Percentiles rank a stretch among this genome's conserved stretches.
Evolutionary conservation across 2,329 filamentous ascomycete species (phyloP).

Genomic region (Elsinoe ampelina): DNA sequence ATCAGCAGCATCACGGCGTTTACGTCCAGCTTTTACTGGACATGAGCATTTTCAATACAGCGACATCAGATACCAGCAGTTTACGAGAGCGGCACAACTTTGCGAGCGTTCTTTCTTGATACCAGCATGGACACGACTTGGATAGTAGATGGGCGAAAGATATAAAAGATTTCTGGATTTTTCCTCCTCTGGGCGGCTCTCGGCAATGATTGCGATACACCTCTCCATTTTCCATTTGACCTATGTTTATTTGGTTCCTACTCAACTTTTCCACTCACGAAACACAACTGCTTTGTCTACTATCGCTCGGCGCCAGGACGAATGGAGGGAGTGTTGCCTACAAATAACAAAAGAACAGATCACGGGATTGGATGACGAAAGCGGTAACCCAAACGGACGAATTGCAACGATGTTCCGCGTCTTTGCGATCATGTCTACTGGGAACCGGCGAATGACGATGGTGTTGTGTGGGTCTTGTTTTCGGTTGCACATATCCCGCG

Average conservation of each 20-base stretch:
- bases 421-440: not conserved
- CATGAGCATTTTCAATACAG: slow-evolving; percentile 9
- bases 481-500: slow-evolving; percentile 4
- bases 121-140: slow-evolving; percentile 8
- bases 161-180: slow-evolving; percentile 11
- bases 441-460: not conserved
- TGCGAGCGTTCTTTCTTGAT: slow-evolving; percentile 8
- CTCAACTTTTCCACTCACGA: slow-evolving; percentile 10
- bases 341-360: slow-evolving; percentile 7
- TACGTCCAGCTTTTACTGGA: not conserved
- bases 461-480: not conserved
- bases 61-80: slow-evolving; percentile 11
- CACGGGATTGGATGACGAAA: not conserved
- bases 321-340: not conserved
- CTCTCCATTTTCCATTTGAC: not conserved
- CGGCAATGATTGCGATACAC: slow-evolving; percentile 11
- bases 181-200: slow-evolving; percentile 6
- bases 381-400: not conserved
- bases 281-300: not conserved
- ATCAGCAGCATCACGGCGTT: slow-evolving; percentile 12
- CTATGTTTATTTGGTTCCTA: not conserved
- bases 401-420: slow-evolving; percentile 4
- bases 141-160: slow-evolving; percentile 3
- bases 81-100: not conserved
- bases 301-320: not conserved